Conservation (phyloP, 2,329 filamentous ascomycete species). For the Colletotrichum viniferum region DNA sequence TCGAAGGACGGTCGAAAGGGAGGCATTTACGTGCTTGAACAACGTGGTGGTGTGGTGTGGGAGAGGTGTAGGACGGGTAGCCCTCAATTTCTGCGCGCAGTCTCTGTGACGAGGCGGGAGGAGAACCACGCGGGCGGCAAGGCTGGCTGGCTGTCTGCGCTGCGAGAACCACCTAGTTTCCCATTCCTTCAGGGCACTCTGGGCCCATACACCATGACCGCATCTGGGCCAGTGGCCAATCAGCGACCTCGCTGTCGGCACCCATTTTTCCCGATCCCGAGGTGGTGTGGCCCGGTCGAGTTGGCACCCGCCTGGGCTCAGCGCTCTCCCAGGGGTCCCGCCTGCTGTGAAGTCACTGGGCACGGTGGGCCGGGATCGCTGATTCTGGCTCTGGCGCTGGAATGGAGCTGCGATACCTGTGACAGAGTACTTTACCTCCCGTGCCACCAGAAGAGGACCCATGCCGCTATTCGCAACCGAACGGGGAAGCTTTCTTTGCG, state of each 20-base stretch:
- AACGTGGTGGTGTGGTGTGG: slow-evolving; percentile 6
- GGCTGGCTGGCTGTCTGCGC: slow-evolving; percentile 19
- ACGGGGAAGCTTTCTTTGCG: not conserved
- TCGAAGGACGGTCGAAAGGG: not conserved
- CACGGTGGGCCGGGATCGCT: slow-evolving; percentile 10
- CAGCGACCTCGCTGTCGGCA: not conserved
- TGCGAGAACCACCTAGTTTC: not conserved
- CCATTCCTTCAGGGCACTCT: not conserved
- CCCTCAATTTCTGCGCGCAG: slow-evolving; percentile 24
- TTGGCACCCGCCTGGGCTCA: not conserved
- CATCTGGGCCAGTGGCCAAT: slow-evolving; percentile 7
- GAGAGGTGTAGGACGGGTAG: slow-evolving; percentile 5
- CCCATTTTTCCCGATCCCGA: slow-evolving; percentile 11
- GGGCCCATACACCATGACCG: slow-evolving; percentile 1
- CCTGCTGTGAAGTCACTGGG: slow-evolving; percentile 7
- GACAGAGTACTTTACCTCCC: not conserved
- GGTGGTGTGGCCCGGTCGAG: not conserved
- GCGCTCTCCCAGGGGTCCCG: not conserved
- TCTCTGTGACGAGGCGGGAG: slow-evolving; percentile 22
- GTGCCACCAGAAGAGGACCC: not conserved
- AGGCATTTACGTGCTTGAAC: slow-evolving; percentile 5
- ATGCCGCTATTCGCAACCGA: not conserved
- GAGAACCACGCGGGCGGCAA: slow-evolving; percentile 21
- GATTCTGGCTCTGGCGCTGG: not conserved
- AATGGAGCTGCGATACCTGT: slow-evolving; percentile 10